Conservation (phyloP, 2,329 filamentous ascomycete genomes). For the Zymoseptoria pseudotritici region DNA sequence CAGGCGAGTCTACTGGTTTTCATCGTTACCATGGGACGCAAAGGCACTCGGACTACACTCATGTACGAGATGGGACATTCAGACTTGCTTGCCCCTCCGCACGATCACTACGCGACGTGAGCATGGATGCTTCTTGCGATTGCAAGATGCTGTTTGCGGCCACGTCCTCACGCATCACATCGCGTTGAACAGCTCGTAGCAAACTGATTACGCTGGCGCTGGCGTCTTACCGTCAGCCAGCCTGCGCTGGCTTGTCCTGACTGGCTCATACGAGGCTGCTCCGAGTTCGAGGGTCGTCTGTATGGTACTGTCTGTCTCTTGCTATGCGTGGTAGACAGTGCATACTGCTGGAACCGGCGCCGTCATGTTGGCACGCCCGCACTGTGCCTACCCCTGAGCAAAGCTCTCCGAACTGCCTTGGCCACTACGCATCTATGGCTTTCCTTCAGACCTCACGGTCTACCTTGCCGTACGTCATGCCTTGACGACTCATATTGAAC, state of each 20-base stretch:
- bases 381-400: background rate
- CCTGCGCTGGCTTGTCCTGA: background rate
- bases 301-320: background rate
- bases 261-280: background rate
- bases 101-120: background rate
- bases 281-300: background rate
- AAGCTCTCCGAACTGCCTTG: background rate
- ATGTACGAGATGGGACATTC: background rate
- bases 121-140: background rate
- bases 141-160: background rate
- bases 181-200: background rate
- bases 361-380: background rate
- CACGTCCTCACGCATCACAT: background rate
- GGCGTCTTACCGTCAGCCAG: background rate
- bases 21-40: background rate
- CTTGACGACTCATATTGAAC: background rate
- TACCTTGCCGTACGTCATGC: background rate
- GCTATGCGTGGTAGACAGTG: background rate
- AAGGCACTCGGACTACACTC: background rate
- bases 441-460: background rate
- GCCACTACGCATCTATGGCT: background rate
- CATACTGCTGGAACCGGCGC: background rate
- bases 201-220: background rate
- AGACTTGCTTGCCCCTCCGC: background rate
- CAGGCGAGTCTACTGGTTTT: background rate